Evolutionary conservation across 2,329 filamentous ascomycete species (phyloP).

Genomic region (Arthroderma sp.): DNA sequence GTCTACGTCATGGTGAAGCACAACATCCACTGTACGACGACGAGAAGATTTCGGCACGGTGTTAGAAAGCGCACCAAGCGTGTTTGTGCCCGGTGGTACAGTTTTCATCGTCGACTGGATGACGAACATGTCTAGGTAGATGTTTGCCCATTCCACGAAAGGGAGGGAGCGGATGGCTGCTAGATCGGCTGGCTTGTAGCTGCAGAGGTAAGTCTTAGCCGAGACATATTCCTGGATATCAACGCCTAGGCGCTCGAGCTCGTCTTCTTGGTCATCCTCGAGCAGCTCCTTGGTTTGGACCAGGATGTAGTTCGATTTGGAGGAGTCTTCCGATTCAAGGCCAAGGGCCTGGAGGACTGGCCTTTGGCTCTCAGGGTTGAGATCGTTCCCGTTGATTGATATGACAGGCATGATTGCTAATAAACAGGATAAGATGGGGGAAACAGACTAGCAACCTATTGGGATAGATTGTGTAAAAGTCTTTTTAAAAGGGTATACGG

Average conservation of each 20-base stretch:
- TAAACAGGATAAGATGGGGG: background rate
- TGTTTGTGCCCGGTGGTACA: background rate
- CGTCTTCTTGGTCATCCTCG: conserved; percentile 8
- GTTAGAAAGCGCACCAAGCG: conserved; percentile 7
- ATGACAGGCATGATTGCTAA: conserved; percentile 10
- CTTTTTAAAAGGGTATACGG: background rate
- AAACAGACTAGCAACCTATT: background rate
- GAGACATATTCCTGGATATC: conserved; percentile 12
- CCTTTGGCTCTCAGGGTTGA: conserved; percentile 9
- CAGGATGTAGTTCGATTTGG: conserved; percentile 12
- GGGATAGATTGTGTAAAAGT: background rate
- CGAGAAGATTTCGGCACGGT: conserved; percentile 5
- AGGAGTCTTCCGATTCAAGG: conserved; percentile 11
- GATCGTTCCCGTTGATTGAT: conserved; percentile 11
- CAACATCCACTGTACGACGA: conserved; percentile 10
- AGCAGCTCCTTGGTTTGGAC: conserved; percentile 9
- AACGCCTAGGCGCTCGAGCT: conserved; percentile 9
- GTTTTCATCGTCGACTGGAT: conserved; percentile 9
- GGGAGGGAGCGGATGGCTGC: conserved; percentile 9
- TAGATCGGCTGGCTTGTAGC: conserved; percentile 9
- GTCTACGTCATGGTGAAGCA: conserved; percentile 14
- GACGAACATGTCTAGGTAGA: conserved; percentile 11
- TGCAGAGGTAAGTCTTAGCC: conserved; percentile 10
- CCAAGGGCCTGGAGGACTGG: conserved; percentile 9
- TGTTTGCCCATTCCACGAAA: conserved; percentile 11